Evolutionary conservation across 2,329 filamentous ascomycete species (phyloP).

Genomic region (Sordariomycetes sp.): DNA sequence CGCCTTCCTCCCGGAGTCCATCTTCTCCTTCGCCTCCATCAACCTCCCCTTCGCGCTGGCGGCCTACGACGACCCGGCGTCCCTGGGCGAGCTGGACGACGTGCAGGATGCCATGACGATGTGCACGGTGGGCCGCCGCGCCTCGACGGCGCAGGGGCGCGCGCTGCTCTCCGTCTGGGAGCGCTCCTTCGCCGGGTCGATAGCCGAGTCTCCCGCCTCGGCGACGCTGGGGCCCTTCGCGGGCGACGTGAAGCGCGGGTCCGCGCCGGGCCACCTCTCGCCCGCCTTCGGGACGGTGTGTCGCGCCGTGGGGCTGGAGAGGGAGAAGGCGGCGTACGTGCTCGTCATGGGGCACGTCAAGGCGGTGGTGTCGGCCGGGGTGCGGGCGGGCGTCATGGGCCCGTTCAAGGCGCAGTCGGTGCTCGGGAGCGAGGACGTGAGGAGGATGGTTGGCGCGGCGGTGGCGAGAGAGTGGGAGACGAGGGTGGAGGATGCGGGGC

Average conservation of each 20-base stretch:
- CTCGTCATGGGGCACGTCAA: conserved; percentile 70
- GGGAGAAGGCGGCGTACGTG: conserved; percentile 58
- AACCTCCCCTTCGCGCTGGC: conserved; percentile 66
- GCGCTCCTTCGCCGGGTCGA: conserved; percentile 44
- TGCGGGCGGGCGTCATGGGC: conserved; percentile 67
- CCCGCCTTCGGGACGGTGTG: conserved; percentile 62
- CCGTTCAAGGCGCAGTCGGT: conserved; percentile 71
- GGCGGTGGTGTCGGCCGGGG: conserved; percentile 64
- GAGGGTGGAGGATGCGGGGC: conserved; percentile 55
- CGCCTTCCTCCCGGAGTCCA: conserved; percentile 58
- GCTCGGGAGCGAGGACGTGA: conserved; percentile 50
- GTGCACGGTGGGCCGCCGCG: conserved; percentile 69
- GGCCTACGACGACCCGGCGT: conserved; percentile 44
- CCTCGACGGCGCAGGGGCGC: conserved; percentile 64
- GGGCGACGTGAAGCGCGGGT: conserved; percentile 8
- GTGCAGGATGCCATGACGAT: conserved; percentile 64
- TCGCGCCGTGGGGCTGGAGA: conserved; percentile 45
- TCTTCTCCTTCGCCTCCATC: conserved; percentile 61
- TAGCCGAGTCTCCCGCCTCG: conserved; percentile 10
- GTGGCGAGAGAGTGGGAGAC: conserved; percentile 51
- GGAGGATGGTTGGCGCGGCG: conserved; percentile 43
- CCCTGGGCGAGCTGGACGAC: conserved; percentile 56
- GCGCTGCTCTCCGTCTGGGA: conserved; percentile 71
- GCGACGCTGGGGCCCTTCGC: conserved; percentile 4
- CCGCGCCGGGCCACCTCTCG: conserved; percentile 41